These are phyloP conservation scores for Phanerodontia chrysosporium DNA, from an alignment of 768 basidiomycete genomes.

Conservation along the genomic window DNA sequence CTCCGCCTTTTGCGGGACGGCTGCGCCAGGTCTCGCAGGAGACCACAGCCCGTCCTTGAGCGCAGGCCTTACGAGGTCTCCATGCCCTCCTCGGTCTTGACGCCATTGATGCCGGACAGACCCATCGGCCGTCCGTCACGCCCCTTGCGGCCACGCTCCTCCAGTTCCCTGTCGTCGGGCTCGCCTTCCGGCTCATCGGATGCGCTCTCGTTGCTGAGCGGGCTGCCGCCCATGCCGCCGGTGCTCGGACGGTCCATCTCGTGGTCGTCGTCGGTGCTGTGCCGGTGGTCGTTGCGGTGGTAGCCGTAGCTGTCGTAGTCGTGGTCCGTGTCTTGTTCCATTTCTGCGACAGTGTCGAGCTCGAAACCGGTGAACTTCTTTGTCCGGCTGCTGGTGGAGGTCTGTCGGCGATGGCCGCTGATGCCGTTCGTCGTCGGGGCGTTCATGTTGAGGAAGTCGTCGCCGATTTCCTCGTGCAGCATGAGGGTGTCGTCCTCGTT, in stretches of 20 bases:
- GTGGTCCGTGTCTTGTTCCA: conserved; percentile 23
- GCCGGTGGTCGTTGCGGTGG: neutral
- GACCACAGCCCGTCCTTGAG: neutral
- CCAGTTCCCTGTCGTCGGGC: conserved; percentile 7
- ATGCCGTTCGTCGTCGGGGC: neutral
- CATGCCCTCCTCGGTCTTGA: conserved; percentile 26
- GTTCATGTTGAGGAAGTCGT: conserved; percentile 9
- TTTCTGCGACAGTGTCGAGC: conserved; percentile 29
- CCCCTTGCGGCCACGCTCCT: conserved; percentile 24
- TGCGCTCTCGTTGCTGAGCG: conserved; percentile 13
- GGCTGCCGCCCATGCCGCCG: conserved; percentile 12
- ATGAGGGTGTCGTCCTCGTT: conserved; percentile 22
- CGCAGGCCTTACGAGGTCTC: conserved; percentile 17
- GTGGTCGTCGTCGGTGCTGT: conserved; percentile 15
- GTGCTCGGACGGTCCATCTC: conserved; percentile 17
- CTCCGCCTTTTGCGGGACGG: conserved; percentile 6
- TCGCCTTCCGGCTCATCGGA: conserved; percentile 17
- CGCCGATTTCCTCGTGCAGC: conserved; percentile 25
- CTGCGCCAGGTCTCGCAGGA: neutral
- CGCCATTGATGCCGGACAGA: conserved; percentile 15
- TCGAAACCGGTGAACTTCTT: conserved; percentile 23
- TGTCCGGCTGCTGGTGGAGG: conserved; percentile 15
- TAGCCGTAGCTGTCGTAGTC: conserved; percentile 6
- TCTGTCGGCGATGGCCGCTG: conserved; percentile 15
- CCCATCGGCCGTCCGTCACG: conserved; percentile 21